Conservation (phyloP, 1,284 basidiomycete species). For the Sphagnurus paluster region DNA sequence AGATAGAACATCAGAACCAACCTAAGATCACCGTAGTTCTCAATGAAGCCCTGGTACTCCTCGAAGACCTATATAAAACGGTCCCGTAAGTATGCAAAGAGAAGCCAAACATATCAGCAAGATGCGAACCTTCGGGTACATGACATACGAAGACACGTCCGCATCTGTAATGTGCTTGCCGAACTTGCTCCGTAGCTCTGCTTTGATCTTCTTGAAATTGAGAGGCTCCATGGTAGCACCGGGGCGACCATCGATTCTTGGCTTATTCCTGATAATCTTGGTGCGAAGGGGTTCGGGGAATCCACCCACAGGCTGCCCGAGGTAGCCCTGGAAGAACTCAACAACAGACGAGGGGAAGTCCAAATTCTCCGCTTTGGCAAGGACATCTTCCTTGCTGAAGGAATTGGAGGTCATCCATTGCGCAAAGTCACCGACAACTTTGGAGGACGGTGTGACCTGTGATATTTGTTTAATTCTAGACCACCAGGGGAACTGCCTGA, state of each 20-base stretch:
- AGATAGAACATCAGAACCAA: constrained; percentile 31
- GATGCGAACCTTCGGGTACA: constrained; percentile 84
- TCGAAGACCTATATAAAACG: constrained; percentile 79
- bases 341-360: constrained; percentile 98
- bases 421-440: constrained; percentile 99
- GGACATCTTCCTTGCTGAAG: constrained; percentile 83
- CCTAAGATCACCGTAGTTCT: constrained; percentile 96
- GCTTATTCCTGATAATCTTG: constrained; percentile 92
- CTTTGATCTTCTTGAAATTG: constrained; percentile 96
- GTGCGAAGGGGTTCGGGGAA: constrained; percentile 97
- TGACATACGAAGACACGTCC: constrained; percentile 94
- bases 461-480: constrained; percentile 3
- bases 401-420: constrained; percentile 99
- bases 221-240: constrained; percentile 86
- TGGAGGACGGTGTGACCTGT: constrained; percentile 96
- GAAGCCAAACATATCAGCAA: constrained; percentile 3
- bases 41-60: constrained; percentile 93
- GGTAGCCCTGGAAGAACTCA: constrained; percentile 97
- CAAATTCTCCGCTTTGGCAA: constrained; percentile 84
- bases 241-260: constrained; percentile 91
- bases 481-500: neutral
- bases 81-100: constrained; percentile 8
- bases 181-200: constrained; percentile 90
- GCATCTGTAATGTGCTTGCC: constrained; percentile 91
- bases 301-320: constrained; percentile 95